Percentiles rank a stretch among this genome's conserved stretches.
Evolutionary conservation across 2,329 filamentous ascomycete species (phyloP).

Genomic region (Xylaria sp.): DNA sequence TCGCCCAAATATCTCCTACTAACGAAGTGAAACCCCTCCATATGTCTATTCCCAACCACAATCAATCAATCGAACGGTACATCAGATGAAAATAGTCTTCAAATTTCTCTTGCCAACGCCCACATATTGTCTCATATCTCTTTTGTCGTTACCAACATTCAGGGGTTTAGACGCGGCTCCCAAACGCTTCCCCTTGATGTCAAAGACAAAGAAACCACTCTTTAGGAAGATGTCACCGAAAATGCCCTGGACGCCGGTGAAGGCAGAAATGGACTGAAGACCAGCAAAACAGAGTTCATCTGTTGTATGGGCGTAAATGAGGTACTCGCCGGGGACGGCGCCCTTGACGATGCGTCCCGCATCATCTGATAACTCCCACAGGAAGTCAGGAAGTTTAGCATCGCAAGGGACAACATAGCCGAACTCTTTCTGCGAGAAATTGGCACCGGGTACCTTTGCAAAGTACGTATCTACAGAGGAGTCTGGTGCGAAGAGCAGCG

Average conservation of each 20-base stretch:
- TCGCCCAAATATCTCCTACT: slow-evolving; percentile 9
- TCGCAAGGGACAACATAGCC: slow-evolving; percentile 69
- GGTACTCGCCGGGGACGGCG: slow-evolving; percentile 63
- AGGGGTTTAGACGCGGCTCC: slow-evolving; percentile 56
- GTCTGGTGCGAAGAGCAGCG: slow-evolving; percentile 69
- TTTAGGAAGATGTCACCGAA: slow-evolving; percentile 85
- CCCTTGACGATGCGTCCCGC: slow-evolving; percentile 56
- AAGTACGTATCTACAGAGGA: slow-evolving; percentile 70
- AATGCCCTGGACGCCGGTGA: slow-evolving; percentile 68
- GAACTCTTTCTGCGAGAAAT: slow-evolving; percentile 57
- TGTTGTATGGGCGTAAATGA: slow-evolving; percentile 65
- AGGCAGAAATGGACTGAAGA: slow-evolving; percentile 67
- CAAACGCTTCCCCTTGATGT: slow-evolving; percentile 59
- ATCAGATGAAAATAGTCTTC: slow-evolving; percentile 29
- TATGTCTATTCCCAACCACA: neutral
- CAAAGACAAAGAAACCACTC: slow-evolving; percentile 78
- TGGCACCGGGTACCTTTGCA: slow-evolving; percentile 61
- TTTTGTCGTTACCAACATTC: slow-evolving; percentile 45
- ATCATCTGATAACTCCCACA: slow-evolving; percentile 62
- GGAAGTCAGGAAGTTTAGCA: slow-evolving; percentile 65
- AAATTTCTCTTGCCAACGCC: slow-evolving; percentile 3
- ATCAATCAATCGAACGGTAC: neutral
- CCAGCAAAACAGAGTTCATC: slow-evolving; percentile 76
- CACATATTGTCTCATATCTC: slow-evolving; percentile 17
- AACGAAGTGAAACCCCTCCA: neutral